Base-by-base conservation (phyloP, 768 basidiomycete genomes). In the Krasilnikovozyma curviuscula region DNA sequence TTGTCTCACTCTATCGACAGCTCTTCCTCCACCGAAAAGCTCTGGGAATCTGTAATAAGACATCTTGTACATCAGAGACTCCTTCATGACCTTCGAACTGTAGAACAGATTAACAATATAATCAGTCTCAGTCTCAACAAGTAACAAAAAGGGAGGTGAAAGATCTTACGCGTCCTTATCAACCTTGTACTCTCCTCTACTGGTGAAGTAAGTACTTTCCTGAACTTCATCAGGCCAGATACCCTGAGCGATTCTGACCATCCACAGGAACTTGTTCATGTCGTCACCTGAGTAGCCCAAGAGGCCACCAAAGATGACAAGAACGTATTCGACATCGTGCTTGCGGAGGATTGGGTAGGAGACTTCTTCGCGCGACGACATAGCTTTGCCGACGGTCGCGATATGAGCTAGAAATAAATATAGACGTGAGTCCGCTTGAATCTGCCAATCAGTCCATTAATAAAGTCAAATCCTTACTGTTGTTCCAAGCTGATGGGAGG, bases 181-280 rank as follows among this genome's bases (percentile, higher is more conserved):
- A 34, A 98, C 71, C 49, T 78, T 77, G 68, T 97, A 98, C 62
- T 97, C 93, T 38, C 93, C 93, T 13, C 79, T 69, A 21, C 77
- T 70, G 0, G 81, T 97, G 67, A 98, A 98, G 69, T 83, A 98
- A 62, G 81, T 81, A 31, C 78, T 73, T 66, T 98, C 93, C 62
- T 83, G 85, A 52, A 98, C 83, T 66, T 97, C 93, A 30, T 97
- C 86, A 0, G 93, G 93, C 89, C 89, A 95, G 27, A 91, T 81
- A 41, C 89, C 89, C 59, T 91, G 86, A 5, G 69, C 63, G 53
- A 69, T 69, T 44, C 68, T 49, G 27, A 95, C 79, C 84, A 95
- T 95, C 89, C 89, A 95, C 41, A 98, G 67, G 75, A 95, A 98
- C 67, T 98, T 98, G 76, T 98, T 98, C 70, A 98, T 82, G 62